Evolutionary conservation across 2,329 filamentous ascomycete species (phyloP).

Genomic region (Myriosclerotinia curreyana): DNA sequence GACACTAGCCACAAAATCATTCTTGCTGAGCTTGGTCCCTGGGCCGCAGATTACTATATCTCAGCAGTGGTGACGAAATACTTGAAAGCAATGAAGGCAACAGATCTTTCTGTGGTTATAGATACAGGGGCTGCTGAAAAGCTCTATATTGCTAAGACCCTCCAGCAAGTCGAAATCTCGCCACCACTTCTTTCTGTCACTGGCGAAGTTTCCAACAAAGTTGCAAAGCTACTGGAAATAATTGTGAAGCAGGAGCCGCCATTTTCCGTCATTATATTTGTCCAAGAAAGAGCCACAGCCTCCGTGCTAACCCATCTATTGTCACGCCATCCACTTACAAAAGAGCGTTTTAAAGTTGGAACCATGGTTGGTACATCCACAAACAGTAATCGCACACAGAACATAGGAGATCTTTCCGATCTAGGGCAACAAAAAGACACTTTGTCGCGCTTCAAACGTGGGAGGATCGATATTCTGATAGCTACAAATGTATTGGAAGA

Average conservation of each 20-base stretch:
- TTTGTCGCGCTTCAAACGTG: slow-evolving; percentile 52
- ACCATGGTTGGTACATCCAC: slow-evolving; percentile 55
- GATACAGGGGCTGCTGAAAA: slow-evolving; percentile 48
- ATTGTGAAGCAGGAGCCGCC: slow-evolving; percentile 44
- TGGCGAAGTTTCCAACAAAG: slow-evolving; percentile 58
- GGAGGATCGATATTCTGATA: slow-evolving; percentile 54
- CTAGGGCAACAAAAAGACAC: slow-evolving; percentile 40
- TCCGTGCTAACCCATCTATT: slow-evolving; percentile 52
- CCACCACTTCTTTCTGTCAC: slow-evolving; percentile 52
- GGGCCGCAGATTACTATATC: slow-evolving; percentile 68
- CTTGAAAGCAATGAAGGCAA: slow-evolving; percentile 43
- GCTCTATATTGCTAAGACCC: slow-evolving; percentile 51
- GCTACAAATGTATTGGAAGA: slow-evolving; percentile 61
- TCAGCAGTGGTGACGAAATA: slow-evolving; percentile 46
- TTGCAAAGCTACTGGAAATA: slow-evolving; percentile 54
- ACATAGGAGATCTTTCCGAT: slow-evolving; percentile 44
- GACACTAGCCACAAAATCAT: slow-evolving; percentile 51
- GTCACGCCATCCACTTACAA: slow-evolving; percentile 50
- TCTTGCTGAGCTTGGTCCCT: slow-evolving; percentile 56
- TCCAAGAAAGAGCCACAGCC: slow-evolving; percentile 59
- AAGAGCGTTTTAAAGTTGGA: slow-evolving; percentile 49
- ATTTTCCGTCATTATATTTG: slow-evolving; percentile 62
- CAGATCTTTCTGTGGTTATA: slow-evolving; percentile 44
- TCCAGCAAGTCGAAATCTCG: slow-evolving; percentile 42
- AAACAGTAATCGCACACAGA: slow-evolving; percentile 40